A percentile compares a stretch with the other conserved stretches of the same genome.
These are phyloP conservation scores for Aureobasidium sp. DNA, from an alignment of 2,329 filamentous ascomycete species.

Conservation along the genomic window DNA sequence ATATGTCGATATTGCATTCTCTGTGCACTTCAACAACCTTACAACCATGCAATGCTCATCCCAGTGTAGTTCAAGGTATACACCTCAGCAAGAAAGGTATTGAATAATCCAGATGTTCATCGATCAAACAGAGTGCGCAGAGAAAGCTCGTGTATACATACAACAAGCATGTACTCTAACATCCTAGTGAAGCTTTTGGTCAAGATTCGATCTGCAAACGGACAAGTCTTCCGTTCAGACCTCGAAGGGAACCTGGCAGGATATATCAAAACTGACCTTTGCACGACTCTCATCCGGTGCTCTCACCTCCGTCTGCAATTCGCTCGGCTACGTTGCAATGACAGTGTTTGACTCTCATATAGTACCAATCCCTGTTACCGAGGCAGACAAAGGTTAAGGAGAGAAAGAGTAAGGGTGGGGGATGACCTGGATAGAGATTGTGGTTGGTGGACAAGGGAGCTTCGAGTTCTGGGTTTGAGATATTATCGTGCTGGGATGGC, in stretches of 20 bases:
- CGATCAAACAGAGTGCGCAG: not conserved
- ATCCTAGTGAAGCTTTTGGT: not conserved
- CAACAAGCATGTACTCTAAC: not conserved
- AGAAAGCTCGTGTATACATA: not conserved
- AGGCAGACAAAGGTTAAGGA: too few relatives aligned
- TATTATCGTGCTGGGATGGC: not conserved
- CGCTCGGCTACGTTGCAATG: not conserved
- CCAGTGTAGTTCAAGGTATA: not conserved
- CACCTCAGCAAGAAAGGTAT: too few relatives aligned
- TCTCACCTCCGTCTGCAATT: not conserved
- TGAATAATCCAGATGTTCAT: too few relatives aligned
- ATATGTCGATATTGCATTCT: not conserved
- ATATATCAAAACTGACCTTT: not conserved
- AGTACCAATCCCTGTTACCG: too few relatives aligned
- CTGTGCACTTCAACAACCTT: not conserved
- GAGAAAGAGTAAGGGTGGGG: too few relatives aligned
- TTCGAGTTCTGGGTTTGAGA: not conserved
- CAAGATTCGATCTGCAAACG: not conserved
- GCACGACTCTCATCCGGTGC: not conserved
- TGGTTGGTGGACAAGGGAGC: not conserved
- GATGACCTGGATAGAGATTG: too few relatives aligned
- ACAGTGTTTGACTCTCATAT: not conserved
- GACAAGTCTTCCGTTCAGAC: not conserved
- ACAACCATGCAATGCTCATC: not conserved
- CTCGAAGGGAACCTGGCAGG: not conserved